These are phyloP conservation scores for Exophiala lecanii-corni DNA, from an alignment of 2,329 filamentous ascomycete genomes.

Conservation along the genomic window DNA sequence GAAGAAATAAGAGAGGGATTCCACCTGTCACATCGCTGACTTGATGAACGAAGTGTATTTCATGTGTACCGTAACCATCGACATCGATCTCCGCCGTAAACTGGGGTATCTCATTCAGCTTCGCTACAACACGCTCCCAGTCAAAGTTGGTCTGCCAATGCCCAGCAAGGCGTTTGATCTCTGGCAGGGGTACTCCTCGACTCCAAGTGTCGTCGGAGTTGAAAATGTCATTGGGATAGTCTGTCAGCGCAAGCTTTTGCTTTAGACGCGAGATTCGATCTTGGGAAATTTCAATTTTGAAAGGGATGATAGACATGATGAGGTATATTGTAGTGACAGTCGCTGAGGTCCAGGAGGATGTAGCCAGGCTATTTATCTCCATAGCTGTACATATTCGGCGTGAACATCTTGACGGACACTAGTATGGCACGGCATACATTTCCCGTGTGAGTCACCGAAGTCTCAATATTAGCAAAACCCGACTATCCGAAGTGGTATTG, in stretches of 20 bases:
- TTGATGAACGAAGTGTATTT: slow-evolving; percentile 25
- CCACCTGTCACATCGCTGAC: slow-evolving; percentile 26
- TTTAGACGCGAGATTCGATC: slow-evolving; percentile 31
- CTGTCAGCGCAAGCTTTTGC: slow-evolving; percentile 32
- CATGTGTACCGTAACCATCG: slow-evolving; percentile 63
- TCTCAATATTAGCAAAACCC: too few species aligned
- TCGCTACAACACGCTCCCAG: slow-evolving; percentile 56
- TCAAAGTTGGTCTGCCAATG: slow-evolving; percentile 45
- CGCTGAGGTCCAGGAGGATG: too few species aligned
- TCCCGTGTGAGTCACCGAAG: too few species aligned
- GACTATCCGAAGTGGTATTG: too few species aligned
- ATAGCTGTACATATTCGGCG: too few species aligned
- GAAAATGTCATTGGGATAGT: slow-evolving; percentile 37
- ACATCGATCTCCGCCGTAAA: slow-evolving; percentile 45
- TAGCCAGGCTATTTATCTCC: too few species aligned
- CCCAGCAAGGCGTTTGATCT: slow-evolving; percentile 33
- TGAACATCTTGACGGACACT: too few species aligned
- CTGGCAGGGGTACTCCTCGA: slow-evolving; percentile 34
- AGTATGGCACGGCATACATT: too few species aligned
- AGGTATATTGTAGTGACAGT: too few species aligned
- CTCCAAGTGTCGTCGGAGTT: slow-evolving; percentile 44
- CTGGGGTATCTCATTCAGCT: slow-evolving; percentile 57
- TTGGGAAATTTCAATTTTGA: slow-evolving; percentile 33
- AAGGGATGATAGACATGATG: slow-evolving; percentile 25
- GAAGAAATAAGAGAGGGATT: slow-evolving; percentile 32